phyloP scores from a whole-genome alignment of 257 asterid species.

The Rehmannia glutinosa region DNA sequence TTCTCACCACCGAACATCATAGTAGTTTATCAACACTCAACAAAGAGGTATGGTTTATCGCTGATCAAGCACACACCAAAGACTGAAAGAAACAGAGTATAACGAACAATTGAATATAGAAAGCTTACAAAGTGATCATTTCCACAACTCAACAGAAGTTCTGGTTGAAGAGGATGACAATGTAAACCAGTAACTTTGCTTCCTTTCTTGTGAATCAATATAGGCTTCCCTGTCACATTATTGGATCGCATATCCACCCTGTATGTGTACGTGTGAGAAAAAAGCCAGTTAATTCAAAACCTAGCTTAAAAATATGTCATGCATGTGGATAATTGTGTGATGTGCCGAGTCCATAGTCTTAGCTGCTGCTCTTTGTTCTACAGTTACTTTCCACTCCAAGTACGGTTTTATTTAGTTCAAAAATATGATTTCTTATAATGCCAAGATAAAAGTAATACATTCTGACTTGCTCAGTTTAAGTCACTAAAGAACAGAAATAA shows the following conservation, averaged over 20 bases:
- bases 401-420: not conserved
- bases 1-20: not conserved
- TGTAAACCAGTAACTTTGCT: slow-evolving; percentile 94
- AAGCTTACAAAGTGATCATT: slow-evolving; percentile 89
- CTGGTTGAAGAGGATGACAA: slow-evolving; percentile 97
- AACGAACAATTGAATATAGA: slow-evolving; percentile 5
- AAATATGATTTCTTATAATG: not conserved
- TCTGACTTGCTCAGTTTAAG: not conserved
- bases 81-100: not conserved
- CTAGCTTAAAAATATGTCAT: not conserved
- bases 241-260: slow-evolving; percentile 80
- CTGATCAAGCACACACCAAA: not conserved
- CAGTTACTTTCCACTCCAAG: not conserved
- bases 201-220: slow-evolving; percentile 89
- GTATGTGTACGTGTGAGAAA: slow-evolving; percentile 20
- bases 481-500: not conserved
- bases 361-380: too few species aligned
- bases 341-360: not conserved
- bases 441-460: not conserved
- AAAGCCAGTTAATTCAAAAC: not conserved
- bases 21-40: not conserved
- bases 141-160: slow-evolving; percentile 86
- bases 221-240: slow-evolving; percentile 46
- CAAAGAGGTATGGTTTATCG: not conserved
- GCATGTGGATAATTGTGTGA: not conserved